Evolutionary conservation across 306 rosid species (phyloP), one percentile per base, ranked within the genome.

Genomic region (Ormosia emarginata): DNA sequence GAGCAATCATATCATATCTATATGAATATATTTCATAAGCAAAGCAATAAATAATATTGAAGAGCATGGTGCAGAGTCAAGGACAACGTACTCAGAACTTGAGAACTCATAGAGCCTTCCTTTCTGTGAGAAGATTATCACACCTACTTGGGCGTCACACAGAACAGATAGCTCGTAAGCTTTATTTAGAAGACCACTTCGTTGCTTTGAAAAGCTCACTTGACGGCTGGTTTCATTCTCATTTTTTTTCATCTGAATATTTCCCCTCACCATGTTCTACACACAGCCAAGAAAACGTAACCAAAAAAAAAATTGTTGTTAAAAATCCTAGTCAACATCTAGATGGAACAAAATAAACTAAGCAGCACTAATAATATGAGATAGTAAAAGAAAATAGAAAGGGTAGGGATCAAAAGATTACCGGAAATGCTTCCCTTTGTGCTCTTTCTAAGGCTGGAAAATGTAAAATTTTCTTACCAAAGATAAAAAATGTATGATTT

Each of bases 91-190:
- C 97, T 89, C 89, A 18, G 92, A 67, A 84, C 86, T 90, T 49
- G 90, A 87, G 85, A 86, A 90, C 69, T 92, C 91, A 66, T 74
- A 68, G 66, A 88, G 89, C 70, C 74, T 85, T 86, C 91, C 97
- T 33, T 78, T 86, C 76, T 92, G 93, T 3, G 97, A 90, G 74
- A 92, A 92, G 77, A 92, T 36, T n/a, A 92, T 81, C 3, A 79
- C 90, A 8, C 90, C 91, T 61, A 92, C 81, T 79, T 89, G 81
- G 2, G 91, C 93, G 8, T 92, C 94, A 79, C 94, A 90, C 0
- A 92, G 94, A 36, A 92, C 90, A 0, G 93, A 90, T 52, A 92
- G 90, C 83, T 92, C 97, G 49, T 55, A 67, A 13, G 97, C 97
- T 46, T 92, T 92, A 89, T 90, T 92, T 59, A 92, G 58, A 50